These are phyloP conservation scores for Pyrenophora teres DNA, from an alignment of 2,329 filamentous ascomycete species.

Conservation along the genomic window DNA sequence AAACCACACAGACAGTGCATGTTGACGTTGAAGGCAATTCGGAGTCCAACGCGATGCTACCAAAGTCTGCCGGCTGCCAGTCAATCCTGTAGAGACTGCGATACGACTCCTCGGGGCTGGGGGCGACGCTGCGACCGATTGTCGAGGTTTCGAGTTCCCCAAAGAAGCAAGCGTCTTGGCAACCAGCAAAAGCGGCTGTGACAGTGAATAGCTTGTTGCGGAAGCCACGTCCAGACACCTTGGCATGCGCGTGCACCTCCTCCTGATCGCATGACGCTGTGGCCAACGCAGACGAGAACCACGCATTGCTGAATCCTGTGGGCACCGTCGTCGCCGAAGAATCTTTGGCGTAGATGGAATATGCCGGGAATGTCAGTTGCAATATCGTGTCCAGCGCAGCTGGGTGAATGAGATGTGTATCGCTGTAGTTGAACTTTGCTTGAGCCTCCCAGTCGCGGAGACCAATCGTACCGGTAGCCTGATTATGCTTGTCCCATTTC, in stretches of 20 bases:
- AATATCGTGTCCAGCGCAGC: conserved; percentile 21
- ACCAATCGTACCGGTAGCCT: conserved; percentile 10
- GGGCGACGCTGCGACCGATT: conserved; percentile 7
- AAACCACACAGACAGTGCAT: conserved; percentile 4
- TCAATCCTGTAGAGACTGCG: conserved; percentile 11
- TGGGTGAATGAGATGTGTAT: conserved; percentile 23
- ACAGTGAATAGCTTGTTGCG: conserved; percentile 17
- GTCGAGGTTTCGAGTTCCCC: conserved; percentile 20
- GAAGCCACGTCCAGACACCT: conserved; percentile 14
- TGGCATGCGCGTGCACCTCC: conserved; percentile 10
- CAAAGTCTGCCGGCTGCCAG: conserved; percentile 8
- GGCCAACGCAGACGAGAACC: conserved; percentile 12
- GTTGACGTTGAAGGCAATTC: not conserved
- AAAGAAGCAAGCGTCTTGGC: conserved; percentile 7
- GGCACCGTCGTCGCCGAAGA: conserved; percentile 15
- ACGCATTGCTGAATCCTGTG: conserved; percentile 17
- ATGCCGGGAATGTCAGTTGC: conserved; percentile 18
- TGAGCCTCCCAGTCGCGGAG: conserved; percentile 15
- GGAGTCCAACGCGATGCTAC: not conserved
- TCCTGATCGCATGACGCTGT: not conserved
- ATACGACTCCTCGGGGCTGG: not conserved
- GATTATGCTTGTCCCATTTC: conserved; percentile 3
- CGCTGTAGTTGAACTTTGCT: conserved; percentile 3
- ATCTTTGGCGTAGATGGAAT: conserved; percentile 12
- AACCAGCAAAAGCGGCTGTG: conserved; percentile 5